Evolutionary conservation across 2,329 filamentous ascomycete genomes (phyloP).

Genomic region (Davidsoniella neocaledoniae): DNA sequence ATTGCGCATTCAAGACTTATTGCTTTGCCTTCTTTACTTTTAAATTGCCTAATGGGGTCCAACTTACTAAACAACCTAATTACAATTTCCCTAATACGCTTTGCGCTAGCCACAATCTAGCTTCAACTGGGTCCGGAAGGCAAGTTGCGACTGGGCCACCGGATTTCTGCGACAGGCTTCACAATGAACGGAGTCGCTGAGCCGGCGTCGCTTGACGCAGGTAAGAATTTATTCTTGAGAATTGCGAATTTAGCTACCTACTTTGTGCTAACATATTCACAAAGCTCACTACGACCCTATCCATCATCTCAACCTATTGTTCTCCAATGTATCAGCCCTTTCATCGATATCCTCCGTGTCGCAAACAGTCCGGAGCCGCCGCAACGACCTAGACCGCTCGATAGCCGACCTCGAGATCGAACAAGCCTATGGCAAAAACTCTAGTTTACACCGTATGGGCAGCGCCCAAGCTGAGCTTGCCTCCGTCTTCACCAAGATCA

Average conservation of each 20-base stretch:
- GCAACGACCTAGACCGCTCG: conserved; percentile 65
- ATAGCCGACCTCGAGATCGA: conserved; percentile 58
- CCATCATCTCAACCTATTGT: conserved; percentile 82
- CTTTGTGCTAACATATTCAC: conserved; percentile 13
- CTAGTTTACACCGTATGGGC: conserved; percentile 81
- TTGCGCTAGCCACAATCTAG: no score
- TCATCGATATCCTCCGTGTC: conserved; percentile 60
- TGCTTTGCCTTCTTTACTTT: neutral
- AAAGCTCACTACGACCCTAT: conserved; percentile 75
- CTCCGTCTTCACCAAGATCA: conserved; percentile 84
- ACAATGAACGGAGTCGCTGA: conserved; percentile 17
- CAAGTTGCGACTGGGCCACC: no score
- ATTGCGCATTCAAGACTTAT: neutral
- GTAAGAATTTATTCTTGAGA: conserved; percentile 18
- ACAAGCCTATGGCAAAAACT: conserved; percentile 72
- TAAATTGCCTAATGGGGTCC: neutral
- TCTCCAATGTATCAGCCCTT: conserved; percentile 75
- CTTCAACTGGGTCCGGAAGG: no score
- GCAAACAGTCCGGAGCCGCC: conserved; percentile 53
- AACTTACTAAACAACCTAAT: no score
- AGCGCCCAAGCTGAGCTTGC: conserved; percentile 78
- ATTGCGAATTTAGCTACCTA: conserved; percentile 8
- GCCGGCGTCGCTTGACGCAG: conserved; percentile 27
- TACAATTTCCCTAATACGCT: no score
- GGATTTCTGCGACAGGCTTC: neutral